Percentiles rank a stretch among this genome's conserved stretches.
Evolutionary conservation across 2,329 filamentous ascomycete genomes (phyloP).

Genomic region (Colletotrichum limetticola): DNA sequence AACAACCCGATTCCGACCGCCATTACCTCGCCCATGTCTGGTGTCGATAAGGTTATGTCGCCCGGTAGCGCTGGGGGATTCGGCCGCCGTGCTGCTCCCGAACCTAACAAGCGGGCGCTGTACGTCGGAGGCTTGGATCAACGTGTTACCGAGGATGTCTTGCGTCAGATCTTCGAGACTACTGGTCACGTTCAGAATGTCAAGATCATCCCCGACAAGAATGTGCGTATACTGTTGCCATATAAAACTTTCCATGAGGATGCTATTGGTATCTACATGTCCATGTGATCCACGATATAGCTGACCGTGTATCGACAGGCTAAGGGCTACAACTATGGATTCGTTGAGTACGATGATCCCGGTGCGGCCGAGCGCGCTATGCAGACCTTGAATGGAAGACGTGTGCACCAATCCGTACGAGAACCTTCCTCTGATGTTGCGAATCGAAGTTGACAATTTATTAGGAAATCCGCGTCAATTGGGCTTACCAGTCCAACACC

Average conservation of each 20-base stretch:
- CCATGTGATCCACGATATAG: constrained; percentile 3
- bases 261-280: background rate
- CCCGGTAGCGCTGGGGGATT: constrained; percentile 85
- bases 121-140: constrained; percentile 97
- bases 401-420: constrained; percentile 93
- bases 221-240: constrained; percentile 70
- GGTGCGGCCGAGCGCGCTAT: constrained; percentile 96
- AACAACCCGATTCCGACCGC: constrained; percentile 94
- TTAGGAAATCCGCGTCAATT: constrained; percentile 98
- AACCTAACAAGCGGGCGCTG: constrained; percentile 97
- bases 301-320: constrained; percentile 64
- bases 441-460: constrained; percentile 40
- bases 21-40: constrained; percentile 87
- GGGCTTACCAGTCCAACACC: constrained; percentile 98
- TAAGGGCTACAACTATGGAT: constrained; percentile 99
- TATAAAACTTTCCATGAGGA: background rate
- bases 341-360: constrained; percentile 98
- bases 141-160: constrained; percentile 93
- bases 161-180: constrained; percentile 98
- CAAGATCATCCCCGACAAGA: constrained; percentile 99
- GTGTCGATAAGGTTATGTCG: constrained; percentile 78
- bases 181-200: constrained; percentile 98
- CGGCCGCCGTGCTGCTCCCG: constrained; percentile 89
- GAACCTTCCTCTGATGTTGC: background rate
- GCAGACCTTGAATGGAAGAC: constrained; percentile 94